Base-by-base conservation (phyloP, 2,329 filamentous ascomycete species). In the Colletotrichum noveboracense region DNA sequence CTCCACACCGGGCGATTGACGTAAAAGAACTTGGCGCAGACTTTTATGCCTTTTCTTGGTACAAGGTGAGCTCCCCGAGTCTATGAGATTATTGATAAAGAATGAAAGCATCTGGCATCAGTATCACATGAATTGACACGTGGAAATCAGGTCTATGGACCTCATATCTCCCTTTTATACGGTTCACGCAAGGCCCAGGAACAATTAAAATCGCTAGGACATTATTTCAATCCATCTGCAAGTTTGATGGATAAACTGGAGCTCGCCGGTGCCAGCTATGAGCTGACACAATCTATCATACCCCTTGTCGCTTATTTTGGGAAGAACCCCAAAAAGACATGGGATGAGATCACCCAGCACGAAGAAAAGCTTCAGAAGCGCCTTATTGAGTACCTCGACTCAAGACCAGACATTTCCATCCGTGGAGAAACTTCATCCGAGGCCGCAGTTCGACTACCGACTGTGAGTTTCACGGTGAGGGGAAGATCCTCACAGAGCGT, bases 41-140 rank as follows among this genome's bases (percentile, higher is more conserved):
- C 80, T 93, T 96, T 79, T 96, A 96, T 82, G 85, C 88, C 16
- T 95, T 96, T 81, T 92, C 89, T 0, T 96, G 94, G 94, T 96
- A 96, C 85, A 96, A 96, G 82, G 79, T 79, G 68, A n/a, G 58
- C 28, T 16, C 28, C 21, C 9, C 58, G 34, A 21, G 16, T 3
- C n/a, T 52, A 21, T 52, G 6, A 52, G n/a, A 21, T 52, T 21
- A 52, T 21, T 6, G 1, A 7, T 7, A 2, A 3, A 13, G 18
- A 61, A 12, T 61, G 7, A 18, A 14, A 21, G 30, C 28, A 13
- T 61, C 18, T 26, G 12, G 13, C 21, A 58, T 9, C 36, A 38
- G 7, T 38, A 38, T 18, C 16, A 26, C 4, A 28, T 21, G 4
- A 10, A 3, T 30, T 34, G 26, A 61, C 30, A 8, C 26, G 26